Percentiles rank a stretch among this genome's conserved stretches.
Evolutionary conservation across 495 filamentous ascomycete genomes (phyloP).

Genomic region (Trichoderma parareesei): DNA sequence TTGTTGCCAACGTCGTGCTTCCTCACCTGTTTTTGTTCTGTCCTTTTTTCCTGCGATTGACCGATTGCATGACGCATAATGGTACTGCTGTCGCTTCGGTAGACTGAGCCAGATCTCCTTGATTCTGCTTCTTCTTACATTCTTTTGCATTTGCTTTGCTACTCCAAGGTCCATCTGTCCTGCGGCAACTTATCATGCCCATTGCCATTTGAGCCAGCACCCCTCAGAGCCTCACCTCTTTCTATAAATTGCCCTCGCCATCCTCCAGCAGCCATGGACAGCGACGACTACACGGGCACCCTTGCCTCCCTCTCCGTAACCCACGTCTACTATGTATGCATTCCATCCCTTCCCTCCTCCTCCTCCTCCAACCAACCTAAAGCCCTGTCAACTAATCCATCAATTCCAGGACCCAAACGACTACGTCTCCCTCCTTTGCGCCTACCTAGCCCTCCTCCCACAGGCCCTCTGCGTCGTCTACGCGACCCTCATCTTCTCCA

Average conservation of each 20-base stretch:
- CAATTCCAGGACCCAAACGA: constrained; percentile 72
- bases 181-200: background rate
- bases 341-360: too few species aligned
- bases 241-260: too few species aligned
- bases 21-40: background rate
- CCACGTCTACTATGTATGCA: constrained; percentile 89
- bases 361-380: background rate
- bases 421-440: constrained; percentile 74
- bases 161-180: background rate
- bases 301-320: constrained; percentile 88
- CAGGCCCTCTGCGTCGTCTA: constrained; percentile 87
- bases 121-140: background rate
- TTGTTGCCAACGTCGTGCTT: background rate
- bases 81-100: background rate
- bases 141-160: background rate
- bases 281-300: constrained; percentile 47
- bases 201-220: background rate
- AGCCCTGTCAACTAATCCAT: background rate
- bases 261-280: background rate
- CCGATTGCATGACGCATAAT: background rate
- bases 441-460: constrained; percentile 87
- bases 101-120: background rate
- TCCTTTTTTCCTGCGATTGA: background rate
- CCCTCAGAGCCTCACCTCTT: too few species aligned
- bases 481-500: constrained; percentile 78